Base-by-base conservation (phyloP, 305 asterid genomes). In the Euphrasia arctica region DNA sequence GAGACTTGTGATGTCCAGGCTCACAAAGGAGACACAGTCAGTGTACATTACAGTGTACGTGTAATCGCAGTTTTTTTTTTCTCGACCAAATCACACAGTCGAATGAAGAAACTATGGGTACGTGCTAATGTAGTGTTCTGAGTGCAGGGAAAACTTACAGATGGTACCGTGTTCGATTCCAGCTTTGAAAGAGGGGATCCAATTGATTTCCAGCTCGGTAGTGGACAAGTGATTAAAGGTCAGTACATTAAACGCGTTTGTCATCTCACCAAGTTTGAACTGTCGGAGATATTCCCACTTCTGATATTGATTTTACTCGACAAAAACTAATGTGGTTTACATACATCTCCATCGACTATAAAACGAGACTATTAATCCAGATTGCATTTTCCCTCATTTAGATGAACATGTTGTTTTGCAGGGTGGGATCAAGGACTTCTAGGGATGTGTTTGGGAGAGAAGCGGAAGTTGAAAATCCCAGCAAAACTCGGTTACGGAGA, bases 401-500 rank as follows among this genome's bases (percentile, higher is more conserved):
- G 34, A 68, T 55, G 58, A 65, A 42, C 45, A 51, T 75, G 57
- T 63, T 48, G 6, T 57, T 73, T 78, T 70, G 74, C 90, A 93
- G 99, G 99, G 77, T 93, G 99, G 99, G 99, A 93, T 81, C 99
- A 90, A 80, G 99, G 97, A 54, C 70, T 93, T 12, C 68, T 90
- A 29, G 95, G 97, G 55, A 90, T 90, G 95, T 93, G 99, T 76
- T 75, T 93, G 52, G 96, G 96, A 25, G 99, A 93, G 85, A 90
- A 88, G 80, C 73, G 99, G 47, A 93, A 90, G 82, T 75, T 90
- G 85, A 85, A 84, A 70, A 93, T 93, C 63, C 99, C 99, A 42
- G 75, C 99, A 59, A 90, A 88, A 79, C 95, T 90, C 36, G 99
- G 96, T 72, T 93, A 93, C 61, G 99, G 99, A 3, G 99, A 90